Evolutionary conservation across 2,329 filamentous ascomycete genomes (phyloP).

Genomic region (Pseudohalonectria lignicola): DNA sequence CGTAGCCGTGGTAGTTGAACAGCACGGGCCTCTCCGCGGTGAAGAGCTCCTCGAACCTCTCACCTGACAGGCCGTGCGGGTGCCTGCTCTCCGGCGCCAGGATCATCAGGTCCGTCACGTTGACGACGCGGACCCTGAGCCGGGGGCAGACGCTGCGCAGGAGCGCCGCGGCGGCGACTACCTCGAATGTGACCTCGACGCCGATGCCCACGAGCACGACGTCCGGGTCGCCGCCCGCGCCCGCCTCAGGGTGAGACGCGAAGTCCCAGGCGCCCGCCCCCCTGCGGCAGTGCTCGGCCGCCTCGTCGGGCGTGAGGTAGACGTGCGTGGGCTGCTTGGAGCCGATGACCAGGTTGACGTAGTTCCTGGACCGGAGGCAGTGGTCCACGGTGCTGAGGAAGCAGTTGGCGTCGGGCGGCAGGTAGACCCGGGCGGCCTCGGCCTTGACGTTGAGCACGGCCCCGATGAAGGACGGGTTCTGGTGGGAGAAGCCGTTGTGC

Average conservation of each 20-base stretch:
- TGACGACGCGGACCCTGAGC: slow-evolving; percentile 49
- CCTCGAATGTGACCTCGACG: slow-evolving; percentile 55
- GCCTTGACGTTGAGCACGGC: slow-evolving; percentile 55
- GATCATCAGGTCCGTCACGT: slow-evolving; percentile 57
- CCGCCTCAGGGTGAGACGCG: slow-evolving; percentile 37
- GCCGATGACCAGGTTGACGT: slow-evolving; percentile 57
- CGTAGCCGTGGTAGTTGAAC: slow-evolving; percentile 60
- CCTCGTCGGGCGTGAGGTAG: slow-evolving; percentile 48
- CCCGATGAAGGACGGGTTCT: slow-evolving; percentile 59
- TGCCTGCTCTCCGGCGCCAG: slow-evolving; percentile 42
- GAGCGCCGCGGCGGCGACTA: slow-evolving; percentile 47
- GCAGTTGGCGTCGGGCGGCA: slow-evolving; percentile 58
- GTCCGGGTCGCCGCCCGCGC: slow-evolving; percentile 32
- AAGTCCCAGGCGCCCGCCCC: slow-evolving; percentile 53
- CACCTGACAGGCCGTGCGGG: slow-evolving; percentile 42
- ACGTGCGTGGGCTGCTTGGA: slow-evolving; percentile 55
- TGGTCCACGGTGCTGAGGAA: slow-evolving; percentile 54
- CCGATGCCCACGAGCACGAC: slow-evolving; percentile 55
- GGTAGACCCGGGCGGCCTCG: slow-evolving; percentile 47
- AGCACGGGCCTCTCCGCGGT: slow-evolving; percentile 42
- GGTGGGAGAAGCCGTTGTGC: slow-evolving; percentile 59
- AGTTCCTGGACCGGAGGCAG: slow-evolving; percentile 49
- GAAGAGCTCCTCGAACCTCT: slow-evolving; percentile 45
- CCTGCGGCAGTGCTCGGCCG: slow-evolving; percentile 45
- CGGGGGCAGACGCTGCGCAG: slow-evolving; percentile 36